These are phyloP conservation scores for Striga asiatica DNA, from an alignment of 257 asterid genomes.

Conservation along the genomic window DNA sequence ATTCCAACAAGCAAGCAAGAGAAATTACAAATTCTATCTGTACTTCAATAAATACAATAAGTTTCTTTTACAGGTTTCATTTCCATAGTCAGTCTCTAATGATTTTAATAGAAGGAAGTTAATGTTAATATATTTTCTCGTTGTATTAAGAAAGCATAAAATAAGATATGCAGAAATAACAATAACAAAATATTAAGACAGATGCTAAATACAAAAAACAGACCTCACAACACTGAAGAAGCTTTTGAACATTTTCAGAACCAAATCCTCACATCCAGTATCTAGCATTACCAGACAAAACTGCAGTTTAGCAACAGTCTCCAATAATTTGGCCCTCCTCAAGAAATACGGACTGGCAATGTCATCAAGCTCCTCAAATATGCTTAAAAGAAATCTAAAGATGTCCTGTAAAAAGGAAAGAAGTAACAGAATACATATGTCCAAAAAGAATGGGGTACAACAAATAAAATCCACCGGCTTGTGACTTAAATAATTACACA, in stretches of 20 bases:
- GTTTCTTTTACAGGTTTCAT: background rate
- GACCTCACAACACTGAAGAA: constrained; percentile 71
- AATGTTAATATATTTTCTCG: background rate
- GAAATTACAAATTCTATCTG: background rate
- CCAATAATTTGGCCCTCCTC: constrained; percentile 45
- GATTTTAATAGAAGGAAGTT: background rate
- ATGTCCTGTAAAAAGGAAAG: constrained; percentile 42
- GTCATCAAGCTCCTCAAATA: constrained; percentile 60
- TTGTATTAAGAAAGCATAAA: constrained; percentile 5
- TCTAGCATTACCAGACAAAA: constrained; percentile 70
- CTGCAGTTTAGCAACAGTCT: constrained; percentile 51
- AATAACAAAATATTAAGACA: background rate
- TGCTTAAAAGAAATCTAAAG: constrained; percentile 46
- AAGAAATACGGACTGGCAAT: constrained; percentile 43
- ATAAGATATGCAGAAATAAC: background rate
- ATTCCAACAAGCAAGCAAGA: background rate
- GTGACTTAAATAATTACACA: constrained; percentile 1
- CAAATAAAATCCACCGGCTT: background rate
- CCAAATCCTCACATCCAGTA: constrained; percentile 66
- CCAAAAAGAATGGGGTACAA: constrained; percentile 4
- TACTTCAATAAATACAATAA: background rate
- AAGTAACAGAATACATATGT: constrained; percentile 1
- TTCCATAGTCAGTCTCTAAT: background rate
- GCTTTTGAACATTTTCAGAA: constrained; percentile 54
- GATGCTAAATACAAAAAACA: constrained; percentile 13